Base-by-base conservation (phyloP, 768 basidiomycete genomes). In the Boletus vermiculosoides region DNA sequence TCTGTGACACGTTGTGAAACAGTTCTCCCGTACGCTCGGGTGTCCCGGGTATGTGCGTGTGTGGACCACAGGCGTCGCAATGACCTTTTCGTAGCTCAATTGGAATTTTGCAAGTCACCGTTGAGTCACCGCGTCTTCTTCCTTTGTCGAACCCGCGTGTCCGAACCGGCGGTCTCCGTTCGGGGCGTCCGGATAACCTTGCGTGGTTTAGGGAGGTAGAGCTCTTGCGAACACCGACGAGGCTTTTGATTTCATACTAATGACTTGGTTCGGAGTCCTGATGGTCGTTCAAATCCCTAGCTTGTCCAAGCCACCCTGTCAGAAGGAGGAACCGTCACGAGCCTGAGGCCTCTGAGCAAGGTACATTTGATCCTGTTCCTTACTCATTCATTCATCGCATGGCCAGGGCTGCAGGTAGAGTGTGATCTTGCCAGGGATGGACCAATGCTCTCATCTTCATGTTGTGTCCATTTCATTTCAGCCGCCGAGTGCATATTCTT, bases 1-100 rank as follows among this genome's bases (percentile, higher is more conserved):
- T 33, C 49, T 62, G 54, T 30, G 41, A 53, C 56, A 51, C 22
- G 36, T 63, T 53, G 20, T 55, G 55, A 66, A 57, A 58, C 50
- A 10, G 34, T 41, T 54, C 39, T 52, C 59, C 50, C 59, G 23
- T 40, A 20, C 9, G 28, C 20, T 22, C 31, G 48, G 11, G 31
- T 36, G 9, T n/a, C 3, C 0, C 39, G 39, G 39, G 41, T 39
- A 28, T 13, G 25, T n/a, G 18, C 22, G 20, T n/a, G 52, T 9
- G 36, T 42, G 42, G 40, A 9, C 40, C 23, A 25, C 40, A 30
- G 40, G 37, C 28, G 45, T 40, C 25, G 34, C 34, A 40, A 23
- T 52, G 51, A 37, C 28, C 33, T 49, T 63, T 58, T 51, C 34
- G 55, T 47, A 47, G 34, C 15, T 44, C 28, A 20, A 28, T 28